Evolutionary conservation across 1,284 basidiomycete species (phyloP).

Genomic region (Pseudozyma pruni): DNA sequence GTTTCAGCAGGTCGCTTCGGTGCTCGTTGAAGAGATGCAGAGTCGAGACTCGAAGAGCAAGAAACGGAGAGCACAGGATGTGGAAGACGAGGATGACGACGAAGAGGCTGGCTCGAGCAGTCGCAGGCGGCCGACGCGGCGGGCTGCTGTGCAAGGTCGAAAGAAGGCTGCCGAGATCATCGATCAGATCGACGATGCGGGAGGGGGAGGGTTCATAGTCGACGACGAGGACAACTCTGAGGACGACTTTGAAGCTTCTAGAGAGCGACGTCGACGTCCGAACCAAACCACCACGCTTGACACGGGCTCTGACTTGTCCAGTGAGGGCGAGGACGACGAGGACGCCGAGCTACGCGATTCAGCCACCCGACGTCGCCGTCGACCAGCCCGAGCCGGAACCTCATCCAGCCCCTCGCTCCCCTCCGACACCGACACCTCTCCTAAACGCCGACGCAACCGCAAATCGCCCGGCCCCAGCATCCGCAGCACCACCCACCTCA

Average conservation of each 20-base stretch:
- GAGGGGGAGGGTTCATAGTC: constrained; percentile 32
- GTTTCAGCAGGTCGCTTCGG: constrained; percentile 46
- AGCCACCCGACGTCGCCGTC: constrained; percentile 3
- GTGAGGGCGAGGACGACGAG: constrained; percentile 10
- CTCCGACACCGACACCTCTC: background rate
- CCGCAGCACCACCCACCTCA: constrained; percentile 28
- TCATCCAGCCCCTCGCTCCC: constrained; percentile 6
- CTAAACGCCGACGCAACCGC: constrained; percentile 14
- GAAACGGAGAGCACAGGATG: background rate
- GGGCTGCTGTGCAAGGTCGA: constrained; percentile 31
- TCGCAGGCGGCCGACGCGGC: constrained; percentile 21
- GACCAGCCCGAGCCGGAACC: background rate
- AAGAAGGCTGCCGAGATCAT: constrained; percentile 23
- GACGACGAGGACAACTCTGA: constrained; percentile 33
- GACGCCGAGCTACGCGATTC: too few relatives aligned
- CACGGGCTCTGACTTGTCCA: constrained; percentile 23
- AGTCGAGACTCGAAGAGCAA: background rate
- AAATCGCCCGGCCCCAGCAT: constrained; percentile 8
- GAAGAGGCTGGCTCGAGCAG: background rate
- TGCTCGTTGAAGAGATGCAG: constrained; percentile 31
- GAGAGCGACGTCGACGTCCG: background rate
- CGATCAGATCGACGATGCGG: constrained; percentile 10
- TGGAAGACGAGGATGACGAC: constrained; percentile 7
- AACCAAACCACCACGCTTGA: constrained; percentile 4
- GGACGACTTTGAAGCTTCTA: constrained; percentile 35